Percentiles rank a stretch among this genome's conserved stretches.
Evolutionary conservation across 1,139 yeast species (phyloP).

Genomic region (Candida gigantensis): DNA sequence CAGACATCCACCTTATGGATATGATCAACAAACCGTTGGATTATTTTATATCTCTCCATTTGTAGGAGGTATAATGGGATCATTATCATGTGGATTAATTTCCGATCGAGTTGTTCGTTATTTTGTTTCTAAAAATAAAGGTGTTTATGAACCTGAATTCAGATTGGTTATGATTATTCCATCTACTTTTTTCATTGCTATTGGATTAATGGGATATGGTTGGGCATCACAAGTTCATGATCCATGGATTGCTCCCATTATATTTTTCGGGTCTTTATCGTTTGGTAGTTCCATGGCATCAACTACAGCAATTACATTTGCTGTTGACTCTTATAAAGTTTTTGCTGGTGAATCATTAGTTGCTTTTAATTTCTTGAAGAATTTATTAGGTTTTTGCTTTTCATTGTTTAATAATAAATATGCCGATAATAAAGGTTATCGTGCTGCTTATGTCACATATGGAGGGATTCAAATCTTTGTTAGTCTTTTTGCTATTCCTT

Average conservation of each 20-base stretch:
- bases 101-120: slow-evolving; percentile 49
- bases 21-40: slow-evolving; percentile 53
- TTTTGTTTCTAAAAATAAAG: slow-evolving; percentile 43
- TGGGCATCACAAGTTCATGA: slow-evolving; percentile 53
- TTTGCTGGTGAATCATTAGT: slow-evolving; percentile 64
- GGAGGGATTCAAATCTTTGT: slow-evolving; percentile 54
- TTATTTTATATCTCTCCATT: slow-evolving; percentile 59
- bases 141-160: slow-evolving; percentile 65
- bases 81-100: slow-evolving; percentile 51
- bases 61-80: slow-evolving; percentile 59
- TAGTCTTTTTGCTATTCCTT: slow-evolving; percentile 51
- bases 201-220: slow-evolving; percentile 64
- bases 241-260: slow-evolving; percentile 60
- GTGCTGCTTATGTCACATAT: slow-evolving; percentile 51
- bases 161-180: slow-evolving; percentile 58
- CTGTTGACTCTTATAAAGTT: slow-evolving; percentile 59
- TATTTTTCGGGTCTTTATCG: slow-evolving; percentile 56
- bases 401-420: slow-evolving; percentile 57
- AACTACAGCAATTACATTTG: slow-evolving; percentile 61
- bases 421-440: slow-evolving; percentile 43
- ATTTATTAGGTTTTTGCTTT: slow-evolving; percentile 56
- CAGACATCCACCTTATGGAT: slow-evolving; percentile 45
- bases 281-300: slow-evolving; percentile 64
- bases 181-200: slow-evolving; percentile 42
- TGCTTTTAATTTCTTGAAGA: slow-evolving; percentile 55